phyloP scores from a whole-genome alignment of 257 asterid genomes.

The Solanum habrochaites region DNA sequence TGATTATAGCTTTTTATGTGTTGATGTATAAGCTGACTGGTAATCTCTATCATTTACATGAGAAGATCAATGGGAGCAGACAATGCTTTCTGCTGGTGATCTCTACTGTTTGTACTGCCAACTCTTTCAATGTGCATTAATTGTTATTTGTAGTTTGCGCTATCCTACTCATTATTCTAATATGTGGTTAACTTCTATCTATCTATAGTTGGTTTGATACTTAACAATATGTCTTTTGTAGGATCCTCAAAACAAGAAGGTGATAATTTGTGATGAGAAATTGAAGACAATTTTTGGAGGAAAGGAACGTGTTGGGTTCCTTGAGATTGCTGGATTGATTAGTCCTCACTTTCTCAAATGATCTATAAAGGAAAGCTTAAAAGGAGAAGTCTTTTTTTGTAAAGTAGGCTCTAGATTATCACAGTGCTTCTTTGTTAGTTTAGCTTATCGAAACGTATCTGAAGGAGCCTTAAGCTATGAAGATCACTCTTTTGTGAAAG shows the following conservation, averaged over 20 bases:
- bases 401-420: constrained; percentile 3
- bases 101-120: background rate
- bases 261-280: constrained; percentile 79
- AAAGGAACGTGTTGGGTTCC: constrained; percentile 77
- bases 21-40: background rate
- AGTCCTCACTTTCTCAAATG: constrained; percentile 71
- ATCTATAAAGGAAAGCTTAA: background rate
- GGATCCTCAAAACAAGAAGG: constrained; percentile 86
- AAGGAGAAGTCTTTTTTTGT: constrained; percentile 15
- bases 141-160: background rate
- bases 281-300: constrained; percentile 68
- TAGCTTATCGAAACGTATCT: background rate
- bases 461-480: background rate
- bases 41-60: background rate
- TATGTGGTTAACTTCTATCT: background rate
- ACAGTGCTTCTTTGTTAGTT: background rate
- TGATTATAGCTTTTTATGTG: background rate
- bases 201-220: background rate
- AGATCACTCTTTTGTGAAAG: background rate
- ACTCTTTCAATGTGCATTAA: background rate
- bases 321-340: constrained; percentile 83
- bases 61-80: background rate
- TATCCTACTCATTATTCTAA: background rate
- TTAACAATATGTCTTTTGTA: constrained; percentile 1
- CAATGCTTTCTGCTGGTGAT: background rate